Base-by-base conservation (phyloP, 108 stramenopile genomes). In the Conticribra weissflogii region DNA sequence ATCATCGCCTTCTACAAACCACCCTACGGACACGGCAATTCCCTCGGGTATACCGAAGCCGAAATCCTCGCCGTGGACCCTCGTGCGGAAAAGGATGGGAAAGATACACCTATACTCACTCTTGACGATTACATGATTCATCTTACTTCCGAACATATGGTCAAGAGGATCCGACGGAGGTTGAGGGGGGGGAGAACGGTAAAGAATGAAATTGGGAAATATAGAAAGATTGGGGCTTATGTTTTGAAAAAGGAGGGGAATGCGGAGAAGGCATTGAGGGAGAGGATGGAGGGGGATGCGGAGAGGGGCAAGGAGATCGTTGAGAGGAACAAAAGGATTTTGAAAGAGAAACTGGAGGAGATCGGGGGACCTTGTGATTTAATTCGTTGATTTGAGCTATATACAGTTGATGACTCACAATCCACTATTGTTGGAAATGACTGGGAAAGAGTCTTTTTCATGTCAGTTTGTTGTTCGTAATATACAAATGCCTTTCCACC, bases 1-100 rank as follows among this genome's bases (percentile, higher is more conserved):
- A 45, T 62, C n/a, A 62, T 62, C 25, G 60, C 30, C 15, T 62
- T 45, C 27, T 62, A 62, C 41, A 62, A 62, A 45, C 60, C 60
- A 41, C 44, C 30, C 34, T 18, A 3, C 4, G 31, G n/a, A 8
- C 45, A 41, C 0, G 60, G 60, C 17, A n/a, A 62, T 25, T 45
- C 60, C 33, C n/a, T 24, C 47, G 60, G 31, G 3, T 21, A 33
- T 0, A 33, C 31, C 9, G 23, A 45, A 25, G 60, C 60, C 3
- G 28, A 41, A 21, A 33, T 62, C 19, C 25, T 45, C 31, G 23
- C 44, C 25, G 28, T 62, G 12, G 44, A 62, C 24, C 60, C 60
- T 33, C 30, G 47, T 17, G 60, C 41, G 1, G 46, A 62, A 45
- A 30, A 7, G 31, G 19, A 30, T 3, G n/a, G 1, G 29, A 30